phyloP scores from a whole-genome alignment of 192 early-diverging fungal species.

The Jimgerdemannia lactiflua region DNA sequence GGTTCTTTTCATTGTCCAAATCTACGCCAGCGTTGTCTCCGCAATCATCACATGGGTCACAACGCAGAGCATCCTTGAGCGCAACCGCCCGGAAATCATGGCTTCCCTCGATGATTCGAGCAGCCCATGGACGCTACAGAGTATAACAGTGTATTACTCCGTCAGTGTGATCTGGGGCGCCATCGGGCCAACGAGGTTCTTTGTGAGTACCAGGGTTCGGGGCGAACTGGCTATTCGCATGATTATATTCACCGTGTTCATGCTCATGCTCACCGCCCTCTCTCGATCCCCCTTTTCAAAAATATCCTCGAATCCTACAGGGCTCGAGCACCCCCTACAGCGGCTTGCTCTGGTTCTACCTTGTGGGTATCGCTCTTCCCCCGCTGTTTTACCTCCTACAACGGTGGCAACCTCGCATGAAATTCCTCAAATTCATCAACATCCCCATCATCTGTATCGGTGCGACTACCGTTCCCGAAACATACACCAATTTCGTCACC shows the following conservation, averaged over 20 bases:
- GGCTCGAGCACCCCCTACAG: slow-evolving; percentile 12
- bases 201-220: not conserved
- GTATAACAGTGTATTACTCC: not conserved
- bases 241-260: too few relatives aligned
- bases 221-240: too few relatives aligned
- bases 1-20: slow-evolving; percentile 58
- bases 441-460: slow-evolving; percentile 46
- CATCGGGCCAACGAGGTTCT: not conserved
- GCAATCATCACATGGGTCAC: slow-evolving; percentile 23
- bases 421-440: slow-evolving; percentile 47
- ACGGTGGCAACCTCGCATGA: slow-evolving; percentile 5
- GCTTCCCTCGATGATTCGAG: not conserved
- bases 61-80: not conserved
- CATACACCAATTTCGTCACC: slow-evolving; percentile 24
- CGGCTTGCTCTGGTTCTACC: slow-evolving; percentile 16
- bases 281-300: too few relatives aligned
- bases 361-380: slow-evolving; percentile 16
- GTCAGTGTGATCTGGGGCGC: not conserved
- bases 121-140: not conserved
- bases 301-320: too few relatives aligned
- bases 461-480: slow-evolving; percentile 30
- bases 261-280: too few relatives aligned
- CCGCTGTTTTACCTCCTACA: slow-evolving; percentile 7
- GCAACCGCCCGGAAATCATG: not conserved
- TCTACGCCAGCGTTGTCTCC: slow-evolving; percentile 48